Base-by-base conservation (phyloP, 805 yeast genomes). In the Pichia sporocuriosa region DNA sequence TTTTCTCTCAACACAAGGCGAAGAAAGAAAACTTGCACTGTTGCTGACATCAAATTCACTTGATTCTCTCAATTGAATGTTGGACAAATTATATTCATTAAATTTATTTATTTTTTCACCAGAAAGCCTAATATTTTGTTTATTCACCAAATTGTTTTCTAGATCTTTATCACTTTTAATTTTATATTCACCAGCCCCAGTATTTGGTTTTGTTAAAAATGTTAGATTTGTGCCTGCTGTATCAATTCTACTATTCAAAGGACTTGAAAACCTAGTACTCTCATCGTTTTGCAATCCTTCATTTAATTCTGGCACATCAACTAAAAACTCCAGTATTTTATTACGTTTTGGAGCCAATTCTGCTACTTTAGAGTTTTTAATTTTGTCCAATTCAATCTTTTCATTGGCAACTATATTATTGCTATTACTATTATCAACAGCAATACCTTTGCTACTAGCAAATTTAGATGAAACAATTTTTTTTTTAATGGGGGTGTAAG, bases 1-100 rank as follows among this genome's bases (percentile, higher is more conserved):
- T 26, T 44, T 41, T 16, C 38, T 23, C 8, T 39, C 42, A 17
- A 38, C 39, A 34, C 48, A 47, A 6, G 50, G 48, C 7, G 45
- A 40, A 12, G 48, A 45, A 6, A 30, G 11, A 20, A 44, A 32
- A 27, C 41, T 37, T 13, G 30, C 16, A 17, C 24, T 31, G 3
- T 25, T 35, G 16, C 36, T 39, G 24, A 23, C 35, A 15, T 27
- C 35, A 12, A 24, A n/a, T 12, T 41, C 44, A 35, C 42, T 39
- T 11, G 32, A 38, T 13, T 36, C 33, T 24, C 29, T 32, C 11
- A 40, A 6, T 16, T 39, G 38, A 13, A 31, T 26, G 19, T n/a
- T 9, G 22, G 37, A 11, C 3, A 25, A 13, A 25, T 15, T 34
- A 34, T 34, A 20, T n/a, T 35, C 26, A 8, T 20, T 11, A 6